These are phyloP conservation scores for Albophoma yamanashiensis DNA, from an alignment of 2,329 filamentous ascomycete genomes.

Conservation along the genomic window DNA sequence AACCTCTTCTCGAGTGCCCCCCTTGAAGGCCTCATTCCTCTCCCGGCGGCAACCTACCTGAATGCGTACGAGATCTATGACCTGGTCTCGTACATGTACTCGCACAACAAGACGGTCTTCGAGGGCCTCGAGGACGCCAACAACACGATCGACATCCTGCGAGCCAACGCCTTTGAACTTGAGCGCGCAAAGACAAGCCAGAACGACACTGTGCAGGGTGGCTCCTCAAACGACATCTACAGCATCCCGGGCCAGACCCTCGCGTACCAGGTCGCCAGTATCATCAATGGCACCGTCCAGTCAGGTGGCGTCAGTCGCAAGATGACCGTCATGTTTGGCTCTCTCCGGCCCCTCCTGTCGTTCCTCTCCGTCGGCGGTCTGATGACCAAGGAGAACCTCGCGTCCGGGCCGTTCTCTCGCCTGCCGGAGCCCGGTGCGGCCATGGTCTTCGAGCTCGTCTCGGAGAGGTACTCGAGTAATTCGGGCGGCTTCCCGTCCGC, in stretches of 20 bases:
- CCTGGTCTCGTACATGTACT: conserved; percentile 41
- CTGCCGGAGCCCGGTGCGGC: conserved; percentile 60
- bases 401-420: conserved; percentile 22
- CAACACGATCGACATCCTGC: conserved; percentile 33
- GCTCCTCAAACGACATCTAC: conserved; percentile 24
- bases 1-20: conserved; percentile 25
- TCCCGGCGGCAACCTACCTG: conserved; percentile 26
- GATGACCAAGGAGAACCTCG: conserved; percentile 38
- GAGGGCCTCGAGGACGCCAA: conserved; percentile 23
- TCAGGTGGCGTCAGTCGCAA: conserved; percentile 29
- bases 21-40: conserved; percentile 25
- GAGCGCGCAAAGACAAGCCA: conserved; percentile 48
- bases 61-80: conserved; percentile 46
- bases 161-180: conserved; percentile 54
- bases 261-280: conserved; percentile 29
- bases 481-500: conserved; percentile 12
- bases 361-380: conserved; percentile 42
- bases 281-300: conserved; percentile 31
- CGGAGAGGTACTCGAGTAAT: conserved; percentile 10
- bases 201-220: conserved; percentile 35
- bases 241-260: conserved; percentile 44
- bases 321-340: conserved; percentile 43
- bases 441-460: conserved; percentile 61
- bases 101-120: conserved; percentile 35
- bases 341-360: conserved; percentile 41